A percentile compares a stretch with the other conserved stretches of the same genome.
Evolutionary conservation across 140 eudicot species (phyloP).

Genomic region (Senecio squalidus): DNA sequence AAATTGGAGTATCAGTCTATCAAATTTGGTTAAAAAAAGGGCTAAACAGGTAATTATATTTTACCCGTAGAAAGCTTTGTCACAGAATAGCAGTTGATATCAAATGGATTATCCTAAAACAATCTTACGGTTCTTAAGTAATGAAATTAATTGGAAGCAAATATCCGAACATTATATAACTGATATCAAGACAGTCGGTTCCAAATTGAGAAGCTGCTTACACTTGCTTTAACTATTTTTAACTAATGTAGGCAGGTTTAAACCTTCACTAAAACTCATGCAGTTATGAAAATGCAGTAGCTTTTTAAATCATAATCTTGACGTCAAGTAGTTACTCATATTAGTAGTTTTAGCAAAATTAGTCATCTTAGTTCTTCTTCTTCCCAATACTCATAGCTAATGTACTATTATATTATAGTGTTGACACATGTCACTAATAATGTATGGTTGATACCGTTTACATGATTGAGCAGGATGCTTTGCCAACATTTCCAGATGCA

Average conservation of each 20-base stretch:
- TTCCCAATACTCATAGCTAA: background rate
- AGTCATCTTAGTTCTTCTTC: background rate
- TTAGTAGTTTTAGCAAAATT: background rate
- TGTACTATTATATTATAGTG: background rate
- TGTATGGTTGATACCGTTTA: constrained; percentile 1
- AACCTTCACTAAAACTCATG: background rate
- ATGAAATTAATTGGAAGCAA: no score
- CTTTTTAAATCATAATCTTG: background rate
- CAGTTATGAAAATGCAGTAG: background rate
- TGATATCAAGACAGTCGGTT: background rate
- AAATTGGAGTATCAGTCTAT: background rate
- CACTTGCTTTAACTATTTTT: background rate
- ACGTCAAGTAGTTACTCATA: background rate
- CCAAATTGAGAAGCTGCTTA: background rate
- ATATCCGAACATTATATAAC: no score
- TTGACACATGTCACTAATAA: background rate
- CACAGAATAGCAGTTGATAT: background rate
- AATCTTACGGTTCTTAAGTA: no score
- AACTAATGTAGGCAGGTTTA: background rate
- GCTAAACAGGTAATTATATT: background rate
- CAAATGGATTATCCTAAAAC: no score
- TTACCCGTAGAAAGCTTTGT: background rate
- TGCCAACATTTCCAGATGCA: constrained; percentile 92
- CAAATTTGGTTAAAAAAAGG: background rate
- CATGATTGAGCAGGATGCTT: constrained; percentile 61